Evolutionary conservation across 345 rosid genomes (phyloP), one percentile per base, ranked within the genome.

Genomic region (Lumnitzera littorea): DNA sequence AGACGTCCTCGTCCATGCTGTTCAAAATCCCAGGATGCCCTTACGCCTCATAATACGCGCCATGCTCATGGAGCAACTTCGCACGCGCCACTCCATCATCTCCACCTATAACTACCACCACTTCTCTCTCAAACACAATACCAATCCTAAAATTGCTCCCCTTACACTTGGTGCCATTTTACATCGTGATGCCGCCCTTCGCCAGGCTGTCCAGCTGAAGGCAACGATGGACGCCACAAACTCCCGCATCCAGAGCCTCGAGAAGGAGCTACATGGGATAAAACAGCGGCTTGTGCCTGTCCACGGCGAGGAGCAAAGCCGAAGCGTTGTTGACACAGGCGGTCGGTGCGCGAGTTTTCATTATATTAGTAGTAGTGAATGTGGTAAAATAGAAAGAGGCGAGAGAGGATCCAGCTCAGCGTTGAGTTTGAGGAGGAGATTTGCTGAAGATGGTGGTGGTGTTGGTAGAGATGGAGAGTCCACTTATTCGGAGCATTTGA

Each of bases 1-100:
- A 46, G 73, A 70, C 56, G 58, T 82, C 62, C 89, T 89, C 15
- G 51, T 91, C 15, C 92, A 83, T 55, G 85, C 91, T 6, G 88
- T 91, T 0, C 98, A 89, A 67, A 89, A 89, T 76, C 96, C 88
- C 10, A 71, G 71, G 68, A 84, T 91, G 76, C 95, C 98, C 7
- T 58, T 91, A 50, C 65, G 95, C 62, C 86, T 91, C 68, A 74
- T 89, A 15, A 84, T 91, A 58, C 86, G 91, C 46, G 91, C 95
- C 46, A 91, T 91, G 96, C 53, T 89, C 50, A 79, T 80, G 6
- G 96, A 87, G 61, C 98, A 91, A 77, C 78, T 89, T 47, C 82
- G 80, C 70, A 78, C 92, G 49, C 92, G 91, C 55, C 79, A 74
- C 54, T 76, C 90, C 24, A 65, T 91, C 66, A 62, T 69, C 63